Percentiles rank a stretch among this genome's conserved stretches.
Conservation (phyloP, 805 yeast species). For the Spathaspora arborariae region DNA sequence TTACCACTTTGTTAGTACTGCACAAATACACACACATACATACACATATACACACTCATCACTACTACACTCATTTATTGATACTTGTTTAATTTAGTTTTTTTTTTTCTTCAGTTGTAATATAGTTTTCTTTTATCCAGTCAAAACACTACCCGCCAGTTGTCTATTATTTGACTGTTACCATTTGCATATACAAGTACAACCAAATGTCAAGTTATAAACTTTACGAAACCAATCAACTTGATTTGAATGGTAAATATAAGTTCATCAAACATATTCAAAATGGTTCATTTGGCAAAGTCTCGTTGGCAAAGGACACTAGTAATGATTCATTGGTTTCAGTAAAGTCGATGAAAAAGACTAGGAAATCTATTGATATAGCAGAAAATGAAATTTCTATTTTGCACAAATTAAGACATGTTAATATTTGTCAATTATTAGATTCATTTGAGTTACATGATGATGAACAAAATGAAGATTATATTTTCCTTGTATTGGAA, state of each 20-base stretch:
- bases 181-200: not conserved
- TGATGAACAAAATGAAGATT: conserved; percentile 19
- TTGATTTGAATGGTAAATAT: conserved; percentile 37
- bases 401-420: conserved; percentile 38
- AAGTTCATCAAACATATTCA: conserved; percentile 43
- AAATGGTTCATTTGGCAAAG: conserved; percentile 61
- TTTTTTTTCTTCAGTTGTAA: not conserved
- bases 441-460: conserved; percentile 50
- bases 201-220: conserved; percentile 8
- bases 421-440: conserved; percentile 54
- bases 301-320: conserved; percentile 47
- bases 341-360: conserved; percentile 45
- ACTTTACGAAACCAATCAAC: conserved; percentile 11
- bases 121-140: not conserved
- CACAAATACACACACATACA: not conserved
- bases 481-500: conserved; percentile 58
- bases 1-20: not conserved
- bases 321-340: conserved; percentile 39
- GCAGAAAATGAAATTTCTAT: conserved; percentile 54
- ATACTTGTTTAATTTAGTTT: not conserved
- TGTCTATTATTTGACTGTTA: not conserved
- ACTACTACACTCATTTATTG: no score
- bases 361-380: conserved; percentile 19
- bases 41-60: not conserved
- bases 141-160: not conserved